Conservation (phyloP, 345 rosid species). For the Gossypium herbaceum region DNA sequence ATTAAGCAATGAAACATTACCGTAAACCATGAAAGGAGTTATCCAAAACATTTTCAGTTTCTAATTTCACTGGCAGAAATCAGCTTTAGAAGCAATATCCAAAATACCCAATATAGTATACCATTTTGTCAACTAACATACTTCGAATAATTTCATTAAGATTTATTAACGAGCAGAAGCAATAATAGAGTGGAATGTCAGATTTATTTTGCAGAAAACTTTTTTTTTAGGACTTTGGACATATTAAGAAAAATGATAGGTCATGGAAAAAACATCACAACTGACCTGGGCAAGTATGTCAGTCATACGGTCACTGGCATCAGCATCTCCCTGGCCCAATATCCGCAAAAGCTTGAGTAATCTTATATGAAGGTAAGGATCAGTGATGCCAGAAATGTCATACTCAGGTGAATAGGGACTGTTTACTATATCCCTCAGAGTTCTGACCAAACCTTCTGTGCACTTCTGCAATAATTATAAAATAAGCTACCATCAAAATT, state of each 20-base stretch:
- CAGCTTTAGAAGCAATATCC: not conserved
- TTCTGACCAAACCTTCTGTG: conserved; percentile 80
- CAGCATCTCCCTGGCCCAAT: conserved; percentile 92
- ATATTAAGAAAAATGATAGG: not conserved
- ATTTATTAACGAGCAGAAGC: not conserved
- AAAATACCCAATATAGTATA: not conserved
- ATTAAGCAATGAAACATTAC: not conserved
- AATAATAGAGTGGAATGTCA: not conserved
- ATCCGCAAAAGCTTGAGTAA: conserved; percentile 81
- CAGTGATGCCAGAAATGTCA: conserved; percentile 94
- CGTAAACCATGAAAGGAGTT: not conserved
- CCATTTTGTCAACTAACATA: not conserved
- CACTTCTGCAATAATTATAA: conserved; percentile 55
- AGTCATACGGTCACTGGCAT: conserved; percentile 92
- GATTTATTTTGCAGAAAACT: not conserved
- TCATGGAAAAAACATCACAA: conserved; percentile 9
- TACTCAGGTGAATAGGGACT: conserved; percentile 96
- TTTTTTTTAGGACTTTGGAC: not conserved
- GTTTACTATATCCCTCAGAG: conserved; percentile 76
- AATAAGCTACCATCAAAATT: conserved; percentile 15
- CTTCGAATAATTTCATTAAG: not conserved
- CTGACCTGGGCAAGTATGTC: conserved; percentile 98
- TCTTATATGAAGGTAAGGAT: conserved; percentile 96
- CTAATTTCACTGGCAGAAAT: not conserved
- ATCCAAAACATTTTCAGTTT: not conserved